Conservation (phyloP, 1,284 basidiomycete species). For the Veloporphyrellus conicus region DNA sequence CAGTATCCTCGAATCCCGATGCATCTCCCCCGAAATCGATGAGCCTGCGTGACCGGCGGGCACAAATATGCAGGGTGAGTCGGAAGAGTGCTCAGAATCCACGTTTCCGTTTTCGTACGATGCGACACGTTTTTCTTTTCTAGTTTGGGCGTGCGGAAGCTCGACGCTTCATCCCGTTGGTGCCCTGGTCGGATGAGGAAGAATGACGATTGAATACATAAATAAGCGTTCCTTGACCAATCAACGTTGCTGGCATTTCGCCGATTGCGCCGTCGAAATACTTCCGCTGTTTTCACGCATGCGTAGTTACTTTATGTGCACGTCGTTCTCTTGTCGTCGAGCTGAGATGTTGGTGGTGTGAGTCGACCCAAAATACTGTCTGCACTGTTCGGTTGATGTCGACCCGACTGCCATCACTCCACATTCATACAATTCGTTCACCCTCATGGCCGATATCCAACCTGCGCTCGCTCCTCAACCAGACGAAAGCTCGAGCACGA, state of each 20-base stretch:
- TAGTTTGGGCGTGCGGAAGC: constrained; percentile 26
- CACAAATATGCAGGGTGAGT: constrained; percentile 30
- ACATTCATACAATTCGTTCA: not conserved
- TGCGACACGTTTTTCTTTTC: not conserved
- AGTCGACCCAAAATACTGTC: too few species aligned
- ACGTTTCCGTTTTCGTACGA: not conserved
- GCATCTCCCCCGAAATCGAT: constrained; percentile 23
- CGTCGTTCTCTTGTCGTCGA: not conserved
- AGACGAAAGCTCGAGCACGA: constrained; percentile 42
- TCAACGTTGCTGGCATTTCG: constrained; percentile 13
- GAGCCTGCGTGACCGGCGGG: constrained; percentile 31
- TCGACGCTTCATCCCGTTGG: constrained; percentile 29
- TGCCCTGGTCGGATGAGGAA: constrained; percentile 32
- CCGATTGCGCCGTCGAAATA: constrained; percentile 17
- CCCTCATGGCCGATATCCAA: constrained; percentile 50
- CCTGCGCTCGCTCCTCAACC: constrained; percentile 53
- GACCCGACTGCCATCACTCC: not conserved
- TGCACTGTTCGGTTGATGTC: not conserved
- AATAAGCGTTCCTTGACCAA: constrained; percentile 21
- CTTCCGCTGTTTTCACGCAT: not conserved
- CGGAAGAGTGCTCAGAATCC: not conserved
- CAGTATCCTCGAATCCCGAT: constrained; percentile 1
- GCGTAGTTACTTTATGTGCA: not conserved
- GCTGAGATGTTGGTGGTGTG: not conserved
- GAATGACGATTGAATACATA: constrained; percentile 14